phyloP scores from a whole-genome alignment of 768 basidiomycete species.

The Mycena sanguinolenta region DNA sequence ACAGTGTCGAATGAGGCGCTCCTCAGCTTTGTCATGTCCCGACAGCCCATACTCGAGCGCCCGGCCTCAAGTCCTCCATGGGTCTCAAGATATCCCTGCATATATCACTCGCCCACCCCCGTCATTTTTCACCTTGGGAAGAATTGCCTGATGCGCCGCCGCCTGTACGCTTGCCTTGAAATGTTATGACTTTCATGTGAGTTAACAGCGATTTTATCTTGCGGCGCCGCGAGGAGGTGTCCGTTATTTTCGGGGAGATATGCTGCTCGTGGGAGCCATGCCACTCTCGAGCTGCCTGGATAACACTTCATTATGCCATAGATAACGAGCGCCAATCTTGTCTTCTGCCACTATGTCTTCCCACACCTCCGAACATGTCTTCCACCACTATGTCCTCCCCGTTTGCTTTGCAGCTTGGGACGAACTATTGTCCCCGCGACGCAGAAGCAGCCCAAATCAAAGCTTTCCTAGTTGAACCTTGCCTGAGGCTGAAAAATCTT shows the following conservation, averaged over 20 bases:
- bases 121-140: slow-evolving; percentile 7
- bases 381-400: slow-evolving; percentile 15
- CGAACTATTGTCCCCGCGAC: slow-evolving; percentile 23
- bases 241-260: too few relatives aligned
- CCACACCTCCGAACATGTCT: too few relatives aligned
- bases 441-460: slow-evolving; percentile 4
- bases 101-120: not conserved
- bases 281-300: too few relatives aligned
- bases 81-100: not conserved
- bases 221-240: too few relatives aligned
- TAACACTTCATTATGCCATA: too few relatives aligned
- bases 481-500: not conserved
- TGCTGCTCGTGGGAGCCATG: too few relatives aligned
- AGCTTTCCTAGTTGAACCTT: slow-evolving; percentile 1
- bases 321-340: too few relatives aligned
- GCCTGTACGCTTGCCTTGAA: too few relatives aligned
- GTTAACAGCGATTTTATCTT: too few relatives aligned
- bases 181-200: too few relatives aligned
- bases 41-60: not conserved
- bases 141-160: slow-evolving; percentile 7
- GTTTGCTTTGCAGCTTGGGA: slow-evolving; percentile 23
- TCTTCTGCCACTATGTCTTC: too few relatives aligned
- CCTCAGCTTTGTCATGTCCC: not conserved
- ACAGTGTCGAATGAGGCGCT: slow-evolving; percentile 12
- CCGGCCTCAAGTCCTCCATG: not conserved